These are phyloP conservation scores for Penicillium angulare DNA, from an alignment of 495 filamentous ascomycete genomes.

Conservation along the genomic window DNA sequence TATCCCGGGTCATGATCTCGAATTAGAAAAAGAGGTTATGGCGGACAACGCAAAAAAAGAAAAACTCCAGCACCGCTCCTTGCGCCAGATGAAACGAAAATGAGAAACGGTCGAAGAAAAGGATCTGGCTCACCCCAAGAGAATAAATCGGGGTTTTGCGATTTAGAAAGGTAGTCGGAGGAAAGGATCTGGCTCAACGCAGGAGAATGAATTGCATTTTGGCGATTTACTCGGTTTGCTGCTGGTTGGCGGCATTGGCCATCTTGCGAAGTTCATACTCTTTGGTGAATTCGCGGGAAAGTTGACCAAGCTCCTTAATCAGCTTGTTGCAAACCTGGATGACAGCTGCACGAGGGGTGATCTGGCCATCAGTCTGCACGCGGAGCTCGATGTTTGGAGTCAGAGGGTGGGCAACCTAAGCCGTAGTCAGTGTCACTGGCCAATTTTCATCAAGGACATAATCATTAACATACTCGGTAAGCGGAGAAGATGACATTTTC, in stretches of 20 bases:
- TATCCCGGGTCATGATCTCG: too few relatives aligned
- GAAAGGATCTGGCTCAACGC: neutral
- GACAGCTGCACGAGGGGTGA: slow-evolving; percentile 86
- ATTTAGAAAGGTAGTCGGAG: neutral
- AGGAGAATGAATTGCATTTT: too few relatives aligned
- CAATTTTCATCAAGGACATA: too few relatives aligned
- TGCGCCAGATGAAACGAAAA: neutral
- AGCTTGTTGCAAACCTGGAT: slow-evolving; percentile 72
- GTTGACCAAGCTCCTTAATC: slow-evolving; percentile 68
- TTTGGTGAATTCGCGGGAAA: slow-evolving; percentile 88
- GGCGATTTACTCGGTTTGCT: slow-evolving; percentile 34
- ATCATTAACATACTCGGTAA: slow-evolving; percentile 72
- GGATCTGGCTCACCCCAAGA: neutral
- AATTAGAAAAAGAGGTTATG: neutral
- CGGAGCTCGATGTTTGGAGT: slow-evolving; percentile 83
- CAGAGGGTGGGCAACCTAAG: slow-evolving; percentile 78
- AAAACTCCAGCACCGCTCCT: neutral
- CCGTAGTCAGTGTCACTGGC: slow-evolving; percentile 7
- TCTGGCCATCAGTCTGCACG: slow-evolving; percentile 84
- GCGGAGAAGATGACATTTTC: slow-evolving; percentile 79
- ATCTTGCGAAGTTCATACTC: slow-evolving; percentile 94
- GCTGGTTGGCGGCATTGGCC: slow-evolving; percentile 56
- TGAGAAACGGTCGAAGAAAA: neutral
- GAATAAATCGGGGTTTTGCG: too few relatives aligned
- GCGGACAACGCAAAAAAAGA: slow-evolving; percentile 1